Conservation (phyloP, 208 protist species). For the Naegleria lovaniensis region DNA sequence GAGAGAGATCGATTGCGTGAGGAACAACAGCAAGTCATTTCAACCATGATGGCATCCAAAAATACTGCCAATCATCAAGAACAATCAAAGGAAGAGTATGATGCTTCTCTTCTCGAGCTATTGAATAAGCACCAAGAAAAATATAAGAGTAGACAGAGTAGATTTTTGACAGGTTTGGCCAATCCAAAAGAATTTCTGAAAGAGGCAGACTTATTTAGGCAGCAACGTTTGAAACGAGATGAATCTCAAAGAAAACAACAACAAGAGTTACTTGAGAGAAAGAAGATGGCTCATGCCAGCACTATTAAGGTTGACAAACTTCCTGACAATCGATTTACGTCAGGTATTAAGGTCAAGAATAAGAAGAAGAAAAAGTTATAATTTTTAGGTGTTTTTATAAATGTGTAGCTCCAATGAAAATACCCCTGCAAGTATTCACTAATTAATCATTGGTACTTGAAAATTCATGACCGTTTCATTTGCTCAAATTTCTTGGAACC, state of each 20-base stretch:
- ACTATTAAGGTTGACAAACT: not conserved
- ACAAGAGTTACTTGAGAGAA: not conserved
- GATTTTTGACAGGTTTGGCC: not conserved
- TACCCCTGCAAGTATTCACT: too few relatives aligned
- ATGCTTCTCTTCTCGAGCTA: not conserved
- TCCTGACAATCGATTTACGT: not conserved
- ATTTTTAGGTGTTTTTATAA: too few relatives aligned
- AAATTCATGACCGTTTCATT: too few relatives aligned
- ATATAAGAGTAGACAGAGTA: not conserved
- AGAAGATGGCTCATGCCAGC: not conserved
- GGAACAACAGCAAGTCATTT: not conserved
- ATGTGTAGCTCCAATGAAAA: too few relatives aligned
- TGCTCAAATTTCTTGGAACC: not conserved
- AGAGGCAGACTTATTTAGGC: not conserved
- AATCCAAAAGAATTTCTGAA: not conserved
- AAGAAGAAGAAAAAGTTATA: not conserved
- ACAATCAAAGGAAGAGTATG: not conserved
- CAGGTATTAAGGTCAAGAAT: not conserved
- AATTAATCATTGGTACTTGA: too few relatives aligned
- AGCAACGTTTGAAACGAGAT: not conserved
- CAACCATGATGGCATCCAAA: not conserved
- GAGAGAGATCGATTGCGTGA: not conserved
- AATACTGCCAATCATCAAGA: not conserved
- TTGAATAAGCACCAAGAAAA: not conserved
- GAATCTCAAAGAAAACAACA: not conserved